phyloP scores from a whole-genome alignment of 768 basidiomycete genomes.

The Rhodotorula babjevae region DNA sequence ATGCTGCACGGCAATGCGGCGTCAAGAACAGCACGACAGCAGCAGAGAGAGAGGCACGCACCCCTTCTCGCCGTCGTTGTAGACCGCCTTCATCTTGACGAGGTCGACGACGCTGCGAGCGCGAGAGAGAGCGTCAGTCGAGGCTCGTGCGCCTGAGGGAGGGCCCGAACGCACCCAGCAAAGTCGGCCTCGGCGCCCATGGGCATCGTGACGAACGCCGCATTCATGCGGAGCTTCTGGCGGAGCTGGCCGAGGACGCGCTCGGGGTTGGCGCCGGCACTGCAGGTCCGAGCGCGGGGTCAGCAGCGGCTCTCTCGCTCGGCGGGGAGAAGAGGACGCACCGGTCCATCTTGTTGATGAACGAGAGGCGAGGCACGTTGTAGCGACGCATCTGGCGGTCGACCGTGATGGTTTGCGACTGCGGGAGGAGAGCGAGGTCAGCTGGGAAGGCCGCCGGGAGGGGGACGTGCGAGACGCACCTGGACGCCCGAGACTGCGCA shows the following conservation, averaged over 20 bases:
- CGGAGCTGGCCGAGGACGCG: constrained; percentile 87
- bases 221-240: constrained; percentile 80
- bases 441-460: background rate
- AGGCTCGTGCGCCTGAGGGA: background rate
- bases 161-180: constrained; percentile 52
- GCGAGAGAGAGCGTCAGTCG: background rate
- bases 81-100: constrained; percentile 87
- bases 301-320: background rate
- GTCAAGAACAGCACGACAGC: background rate
- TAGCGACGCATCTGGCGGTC: constrained; percentile 98
- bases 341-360: constrained; percentile 99
- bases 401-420: constrained; percentile 98
- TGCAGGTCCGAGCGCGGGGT: constrained; percentile 43
- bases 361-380: constrained; percentile 88
- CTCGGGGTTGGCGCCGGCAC: constrained; percentile 96
- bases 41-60: constrained; percentile 43
- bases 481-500: constrained; percentile 97
- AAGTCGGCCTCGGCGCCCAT: constrained; percentile 86
- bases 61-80: constrained; percentile 94
- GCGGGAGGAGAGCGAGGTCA: constrained; percentile 12
- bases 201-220: constrained; percentile 92
- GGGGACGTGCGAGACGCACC: constrained; percentile 49
- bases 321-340: constrained; percentile 40
- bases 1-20: constrained; percentile 52
- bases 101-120: constrained; percentile 68